Evolutionary conservation across 495 filamentous ascomycete species (phyloP).

Genomic region (Talaromyces trachyspermus): DNA sequence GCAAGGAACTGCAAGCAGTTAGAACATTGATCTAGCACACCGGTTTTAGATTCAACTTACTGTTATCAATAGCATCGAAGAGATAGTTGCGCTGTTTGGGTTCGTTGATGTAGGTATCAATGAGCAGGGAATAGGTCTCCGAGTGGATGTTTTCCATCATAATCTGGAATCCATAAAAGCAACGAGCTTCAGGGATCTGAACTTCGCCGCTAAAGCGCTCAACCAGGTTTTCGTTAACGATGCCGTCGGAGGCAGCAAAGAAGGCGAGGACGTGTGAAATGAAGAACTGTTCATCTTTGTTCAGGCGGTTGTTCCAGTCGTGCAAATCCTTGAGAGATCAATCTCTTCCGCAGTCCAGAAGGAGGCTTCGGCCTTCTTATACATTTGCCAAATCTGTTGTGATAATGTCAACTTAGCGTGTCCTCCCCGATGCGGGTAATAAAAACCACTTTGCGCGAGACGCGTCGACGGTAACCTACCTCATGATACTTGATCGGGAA

Average conservation of each 20-base stretch:
- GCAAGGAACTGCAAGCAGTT: conserved; percentile 62
- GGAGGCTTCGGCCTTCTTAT: conserved; percentile 99
- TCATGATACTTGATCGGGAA: conserved; percentile 99
- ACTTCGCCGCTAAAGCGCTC: conserved; percentile 97
- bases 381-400: conserved; percentile 97
- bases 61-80: conserved; percentile 98
- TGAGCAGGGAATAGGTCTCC: conserved; percentile 97
- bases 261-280: conserved; percentile 97
- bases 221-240: conserved; percentile 98
- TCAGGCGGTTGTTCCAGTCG: conserved; percentile 97
- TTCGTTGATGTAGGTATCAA: conserved; percentile 99
- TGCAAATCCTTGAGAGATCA: conserved; percentile 97
- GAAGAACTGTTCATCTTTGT: conserved; percentile 96
- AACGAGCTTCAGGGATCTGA: conserved; percentile 94
- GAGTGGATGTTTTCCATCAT: conserved; percentile 99
- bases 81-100: conserved; percentile 90
- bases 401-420: conserved; percentile 17
- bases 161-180: conserved; percentile 99
- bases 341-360: conserved; percentile 99
- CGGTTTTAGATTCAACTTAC: conserved; percentile 36
- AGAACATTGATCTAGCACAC: conserved; percentile 11
- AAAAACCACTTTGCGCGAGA: conserved; percentile 63
- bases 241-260: conserved; percentile 98
- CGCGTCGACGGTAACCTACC: conserved; percentile 62
- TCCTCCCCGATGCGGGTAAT: conserved; percentile 13